Evolutionary conservation across 1,284 basidiomycete species (phyloP).

Genomic region (Sanghuangporus weigelae): DNA sequence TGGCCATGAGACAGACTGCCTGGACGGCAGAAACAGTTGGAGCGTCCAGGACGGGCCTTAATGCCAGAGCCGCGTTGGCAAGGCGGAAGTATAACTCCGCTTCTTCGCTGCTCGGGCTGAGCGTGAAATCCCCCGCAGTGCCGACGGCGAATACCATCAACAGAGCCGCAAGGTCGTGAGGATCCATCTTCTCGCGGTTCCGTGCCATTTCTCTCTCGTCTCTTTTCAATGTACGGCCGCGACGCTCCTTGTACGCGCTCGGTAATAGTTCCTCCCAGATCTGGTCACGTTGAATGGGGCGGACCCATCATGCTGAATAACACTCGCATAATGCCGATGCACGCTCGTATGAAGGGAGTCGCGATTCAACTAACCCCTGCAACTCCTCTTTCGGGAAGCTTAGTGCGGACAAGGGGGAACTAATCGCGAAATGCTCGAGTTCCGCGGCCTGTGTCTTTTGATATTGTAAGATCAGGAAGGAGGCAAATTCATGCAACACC

Average conservation of each 20-base stretch:
- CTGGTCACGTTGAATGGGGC: conserved; percentile 5
- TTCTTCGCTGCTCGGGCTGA: conserved; percentile 17
- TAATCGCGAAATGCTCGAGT: too few relatives aligned
- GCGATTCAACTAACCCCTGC: background rate
- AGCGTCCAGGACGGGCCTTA: conserved; percentile 31
- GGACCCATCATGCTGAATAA: background rate
- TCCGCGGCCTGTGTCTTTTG: background rate
- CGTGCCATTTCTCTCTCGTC: background rate
- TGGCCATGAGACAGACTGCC: conserved; percentile 23
- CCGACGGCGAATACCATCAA: conserved; percentile 22
- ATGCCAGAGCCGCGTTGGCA: conserved; percentile 29
- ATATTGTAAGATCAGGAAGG: background rate
- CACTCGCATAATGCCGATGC: conserved; percentile 8
- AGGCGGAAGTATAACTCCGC: conserved; percentile 25
- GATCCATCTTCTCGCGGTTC: background rate
- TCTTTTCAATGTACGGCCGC: background rate
- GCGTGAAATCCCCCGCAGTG: conserved; percentile 18
- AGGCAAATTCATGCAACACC: too few relatives aligned
- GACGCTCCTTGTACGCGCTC: background rate
- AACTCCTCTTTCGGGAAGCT: background rate
- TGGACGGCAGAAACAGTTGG: conserved; percentile 31
- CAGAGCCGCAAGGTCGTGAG: conserved; percentile 21
- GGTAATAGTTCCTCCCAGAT: conserved; percentile 10
- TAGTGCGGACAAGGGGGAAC: background rate
- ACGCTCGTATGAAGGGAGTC: conserved; percentile 5